phyloP scores from a whole-genome alignment of 176 grass and related monocot genomes.

The Oryza punctata region DNA sequence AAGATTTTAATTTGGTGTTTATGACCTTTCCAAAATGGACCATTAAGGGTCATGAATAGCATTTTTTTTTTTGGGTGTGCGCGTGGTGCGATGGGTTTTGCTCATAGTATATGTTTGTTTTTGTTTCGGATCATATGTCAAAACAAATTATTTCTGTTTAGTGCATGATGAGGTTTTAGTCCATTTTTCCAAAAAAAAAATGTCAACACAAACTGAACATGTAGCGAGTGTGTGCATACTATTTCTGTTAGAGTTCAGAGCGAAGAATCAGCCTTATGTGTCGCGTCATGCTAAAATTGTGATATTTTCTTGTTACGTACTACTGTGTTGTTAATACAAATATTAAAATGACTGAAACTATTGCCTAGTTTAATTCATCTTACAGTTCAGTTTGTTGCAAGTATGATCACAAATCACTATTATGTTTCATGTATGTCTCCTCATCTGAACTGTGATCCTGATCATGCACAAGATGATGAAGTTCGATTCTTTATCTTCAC shows the following conservation, averaged over 20 bases:
- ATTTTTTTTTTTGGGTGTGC: not conserved
- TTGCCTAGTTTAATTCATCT: not conserved
- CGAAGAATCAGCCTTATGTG: not conserved
- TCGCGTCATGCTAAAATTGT: slow-evolving; percentile 24
- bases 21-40: not conserved
- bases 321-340: not conserved
- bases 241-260: not conserved
- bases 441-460: not conserved
- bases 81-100: not conserved
- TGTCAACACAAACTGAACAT: not conserved
- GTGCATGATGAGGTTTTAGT: no score
- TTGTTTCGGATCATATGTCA: not conserved
- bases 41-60: not conserved
- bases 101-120: not conserved
- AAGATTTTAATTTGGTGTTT: not conserved
- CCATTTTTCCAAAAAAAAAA: no score
- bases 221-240: not conserved
- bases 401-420: not conserved
- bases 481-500: no score
- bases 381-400: not conserved
- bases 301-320: not conserved
- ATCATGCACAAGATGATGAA: no score
- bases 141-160: no score
- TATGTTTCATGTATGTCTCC: not conserved
- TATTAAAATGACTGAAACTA: not conserved